Base-by-base conservation (phyloP, 129 eudicot genomes). In the Smallanthus sonchifolius region DNA sequence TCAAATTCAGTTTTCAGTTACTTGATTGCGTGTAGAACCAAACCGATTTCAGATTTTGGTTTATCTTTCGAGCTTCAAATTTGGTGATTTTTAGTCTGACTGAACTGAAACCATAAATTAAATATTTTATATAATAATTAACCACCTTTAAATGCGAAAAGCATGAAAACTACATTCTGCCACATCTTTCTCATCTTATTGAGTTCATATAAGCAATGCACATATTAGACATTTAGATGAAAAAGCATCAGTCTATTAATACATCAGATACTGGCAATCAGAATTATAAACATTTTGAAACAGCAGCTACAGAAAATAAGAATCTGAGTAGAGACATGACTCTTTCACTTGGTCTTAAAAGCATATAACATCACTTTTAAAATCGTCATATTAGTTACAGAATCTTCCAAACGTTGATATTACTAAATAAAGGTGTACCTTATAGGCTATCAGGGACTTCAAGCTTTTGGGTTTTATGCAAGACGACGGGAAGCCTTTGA, bases 401-500 rank as follows among this genome's bases (percentile, higher is more conserved):
- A 63, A 42, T 67, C 42, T 51, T 61, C 30, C 72, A 79, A 65
- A 45, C 44, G 64, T 51, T 32, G 61, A 63, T 16, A 69, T 49
- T 19, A 67, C 72, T 43, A 69, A 75, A 70, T 64, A 64, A 72
- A 59, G 42, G 59, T 56, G 69, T 74, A 84, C 84, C 89, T 80
- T 88, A 86, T 82, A 78, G 61, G 54, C 65, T 83, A 57, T 67
- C 81, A 59, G 79, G 72, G 74, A 90, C 19, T 61, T 56, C 70
- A 69, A 90, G 98, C 89, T 90, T 93, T 81, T 93, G 86, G 73
- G 92, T 87, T 85, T 84, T 91, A 61, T 84, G 93, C 87, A 84
- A 80, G 75, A 88, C 70, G 76, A 91, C 54, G 0, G 96, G 93
- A 63, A 94, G 99, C 89, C 91, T 86, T 73, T 91, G 93, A 67